Conservation (phyloP, 2,329 filamentous ascomycete genomes). For the Periconia macrospinosa region DNA sequence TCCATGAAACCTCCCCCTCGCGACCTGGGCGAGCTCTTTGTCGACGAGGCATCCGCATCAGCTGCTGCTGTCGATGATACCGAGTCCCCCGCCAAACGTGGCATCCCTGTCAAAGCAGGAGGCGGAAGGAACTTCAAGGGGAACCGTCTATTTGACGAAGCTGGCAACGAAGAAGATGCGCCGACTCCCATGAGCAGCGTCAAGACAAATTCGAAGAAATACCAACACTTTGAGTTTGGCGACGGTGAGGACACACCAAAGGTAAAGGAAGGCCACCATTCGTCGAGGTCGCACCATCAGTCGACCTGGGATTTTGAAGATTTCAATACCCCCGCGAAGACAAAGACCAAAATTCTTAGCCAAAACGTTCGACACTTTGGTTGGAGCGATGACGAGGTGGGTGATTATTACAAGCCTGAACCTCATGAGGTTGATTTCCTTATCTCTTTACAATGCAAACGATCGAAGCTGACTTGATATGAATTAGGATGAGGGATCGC, state of each 20-base stretch:
- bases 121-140: slow-evolving; percentile 55
- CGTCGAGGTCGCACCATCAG: slow-evolving; percentile 58
- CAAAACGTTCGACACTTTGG: slow-evolving; percentile 75
- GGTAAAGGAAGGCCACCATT: slow-evolving; percentile 29
- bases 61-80: slow-evolving; percentile 33
- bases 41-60: slow-evolving; percentile 49
- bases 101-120: slow-evolving; percentile 51
- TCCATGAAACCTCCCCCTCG: slow-evolving; percentile 72
- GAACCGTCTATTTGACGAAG: slow-evolving; percentile 60
- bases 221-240: slow-evolving; percentile 81
- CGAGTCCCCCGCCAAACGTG: slow-evolving; percentile 33
- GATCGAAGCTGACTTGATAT: slow-evolving; percentile 19
- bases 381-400: slow-evolving; percentile 71
- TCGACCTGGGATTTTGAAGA: slow-evolving; percentile 88
- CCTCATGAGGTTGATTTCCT: slow-evolving; percentile 12
- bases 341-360: slow-evolving; percentile 62
- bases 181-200: slow-evolving; percentile 41
- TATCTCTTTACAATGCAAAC: background rate
- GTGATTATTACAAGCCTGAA: slow-evolving; percentile 24
- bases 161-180: slow-evolving; percentile 47
- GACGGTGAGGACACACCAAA: slow-evolving; percentile 57
- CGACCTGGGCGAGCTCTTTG: slow-evolving; percentile 71
- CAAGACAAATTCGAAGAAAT: slow-evolving; percentile 77
- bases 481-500: slow-evolving; percentile 57
- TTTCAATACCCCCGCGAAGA: slow-evolving; percentile 81